phyloP scores from a whole-genome alignment of 169 alveolate genomes.

The Neospora caninum region DNA sequence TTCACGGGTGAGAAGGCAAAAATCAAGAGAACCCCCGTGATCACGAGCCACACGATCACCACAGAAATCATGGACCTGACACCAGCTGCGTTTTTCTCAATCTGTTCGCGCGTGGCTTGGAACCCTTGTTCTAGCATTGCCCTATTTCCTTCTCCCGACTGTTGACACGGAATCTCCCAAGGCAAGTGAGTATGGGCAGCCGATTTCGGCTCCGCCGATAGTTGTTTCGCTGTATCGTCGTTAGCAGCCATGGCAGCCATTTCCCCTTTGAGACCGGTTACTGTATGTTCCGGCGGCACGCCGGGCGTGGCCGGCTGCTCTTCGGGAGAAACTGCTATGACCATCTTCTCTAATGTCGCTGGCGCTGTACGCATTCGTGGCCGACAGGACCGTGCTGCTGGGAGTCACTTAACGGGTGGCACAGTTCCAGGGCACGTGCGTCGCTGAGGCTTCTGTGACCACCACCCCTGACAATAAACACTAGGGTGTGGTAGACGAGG shows the following conservation, averaged over 20 bases:
- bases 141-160: not conserved
- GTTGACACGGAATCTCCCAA: not conserved
- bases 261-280: not conserved
- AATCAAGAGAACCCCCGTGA: not conserved
- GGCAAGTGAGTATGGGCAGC: not conserved
- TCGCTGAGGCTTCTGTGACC: no score
- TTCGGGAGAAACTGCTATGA: not conserved
- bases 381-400: no score
- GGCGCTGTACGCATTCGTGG: not conserved
- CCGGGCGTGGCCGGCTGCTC: not conserved
- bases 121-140: not conserved
- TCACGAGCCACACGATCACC: not conserved
- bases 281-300: not conserved
- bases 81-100: not conserved
- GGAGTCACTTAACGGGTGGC: no score
- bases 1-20: constrained; percentile 17
- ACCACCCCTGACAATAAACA: no score
- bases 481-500: no score
- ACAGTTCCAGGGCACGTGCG: no score
- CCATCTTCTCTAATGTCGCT: not conserved
- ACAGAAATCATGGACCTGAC: not conserved
- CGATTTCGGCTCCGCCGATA: not conserved
- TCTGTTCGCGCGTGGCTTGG: not conserved
- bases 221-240: not conserved
- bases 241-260: not conserved